phyloP scores from a whole-genome alignment of 2,329 filamentous ascomycete genomes.

The Botrytis pseudocinerea region DNA sequence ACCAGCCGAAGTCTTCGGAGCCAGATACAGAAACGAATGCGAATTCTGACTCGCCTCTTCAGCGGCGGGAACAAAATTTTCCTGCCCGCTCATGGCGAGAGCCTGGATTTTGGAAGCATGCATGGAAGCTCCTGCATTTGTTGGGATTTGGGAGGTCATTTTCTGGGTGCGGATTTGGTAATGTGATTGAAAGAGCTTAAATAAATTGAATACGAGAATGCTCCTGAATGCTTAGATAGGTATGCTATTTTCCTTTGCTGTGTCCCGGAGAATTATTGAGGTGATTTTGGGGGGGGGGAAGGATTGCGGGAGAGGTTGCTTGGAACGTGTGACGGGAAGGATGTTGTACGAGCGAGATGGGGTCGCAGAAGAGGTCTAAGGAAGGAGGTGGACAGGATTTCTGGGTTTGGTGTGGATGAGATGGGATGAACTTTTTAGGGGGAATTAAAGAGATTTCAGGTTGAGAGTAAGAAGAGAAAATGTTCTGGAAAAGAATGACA shows the following conservation, averaged over 20 bases:
- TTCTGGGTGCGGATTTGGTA: conserved; percentile 12
- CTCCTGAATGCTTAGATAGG: not conserved
- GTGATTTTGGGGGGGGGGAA: not conserved
- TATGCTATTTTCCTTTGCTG: conserved; percentile 5
- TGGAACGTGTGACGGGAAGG: conserved; percentile 16
- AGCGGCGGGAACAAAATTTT: conserved; percentile 30
- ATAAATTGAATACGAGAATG: conserved; percentile 15
- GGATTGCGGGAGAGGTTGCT: not conserved
- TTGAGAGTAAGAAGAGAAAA: not conserved
- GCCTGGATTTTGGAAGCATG: conserved; percentile 18
- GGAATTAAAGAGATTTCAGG: not conserved
- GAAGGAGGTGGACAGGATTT: not conserved
- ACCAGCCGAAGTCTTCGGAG: conserved; percentile 34
- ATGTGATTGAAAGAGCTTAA: conserved; percentile 19
- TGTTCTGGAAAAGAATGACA: not conserved
- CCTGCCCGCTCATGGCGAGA: conserved; percentile 26
- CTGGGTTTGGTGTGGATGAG: not conserved
- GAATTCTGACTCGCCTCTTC: conserved; percentile 25
- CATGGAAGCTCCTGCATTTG: conserved; percentile 16
- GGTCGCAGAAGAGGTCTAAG: conserved; percentile 18
- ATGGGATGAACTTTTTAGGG: not conserved
- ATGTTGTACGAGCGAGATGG: conserved; percentile 11
- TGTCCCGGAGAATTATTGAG: not conserved
- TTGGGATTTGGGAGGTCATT: conserved; percentile 15
- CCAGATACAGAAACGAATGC: conserved; percentile 36